Evolutionary conservation across 768 basidiomycete genomes (phyloP).

Genomic region (Naganishia friedmannii): DNA sequence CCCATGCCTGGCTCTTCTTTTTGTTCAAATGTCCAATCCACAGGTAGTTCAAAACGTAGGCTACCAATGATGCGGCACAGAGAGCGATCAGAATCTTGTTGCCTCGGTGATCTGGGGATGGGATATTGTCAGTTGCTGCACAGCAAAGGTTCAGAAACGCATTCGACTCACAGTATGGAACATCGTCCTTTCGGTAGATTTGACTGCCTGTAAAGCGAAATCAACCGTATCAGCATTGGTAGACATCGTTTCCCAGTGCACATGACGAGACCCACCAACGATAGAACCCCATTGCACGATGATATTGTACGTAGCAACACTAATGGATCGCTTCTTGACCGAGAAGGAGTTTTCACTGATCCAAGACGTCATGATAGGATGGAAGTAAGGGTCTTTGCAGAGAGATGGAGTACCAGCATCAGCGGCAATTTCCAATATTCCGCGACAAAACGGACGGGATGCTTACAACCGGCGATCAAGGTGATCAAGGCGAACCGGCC

Average conservation of each 20-base stretch:
- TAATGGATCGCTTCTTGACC: conserved; percentile 30
- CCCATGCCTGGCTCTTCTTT: conserved; percentile 59
- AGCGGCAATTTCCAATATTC: background rate
- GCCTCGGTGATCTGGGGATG: conserved; percentile 56
- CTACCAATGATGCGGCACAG: conserved; percentile 58
- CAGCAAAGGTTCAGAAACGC: background rate
- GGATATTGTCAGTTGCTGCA: background rate
- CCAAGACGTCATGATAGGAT: conserved; percentile 33
- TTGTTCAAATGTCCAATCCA: conserved; percentile 51
- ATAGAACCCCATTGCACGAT: conserved; percentile 59
- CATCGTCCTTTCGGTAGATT: conserved; percentile 56
- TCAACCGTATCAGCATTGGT: background rate
- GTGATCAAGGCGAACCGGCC: conserved; percentile 30
- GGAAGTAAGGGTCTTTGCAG: conserved; percentile 31
- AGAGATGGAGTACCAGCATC: background rate
- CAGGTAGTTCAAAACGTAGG: conserved; percentile 56
- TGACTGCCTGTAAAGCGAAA: conserved; percentile 51
- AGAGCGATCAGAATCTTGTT: conserved; percentile 62
- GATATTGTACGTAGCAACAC: conserved; percentile 60
- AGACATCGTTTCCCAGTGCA: background rate
- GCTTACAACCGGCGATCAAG: conserved; percentile 32
- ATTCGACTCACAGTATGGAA: conserved; percentile 14
- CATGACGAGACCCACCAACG: conserved; percentile 16
- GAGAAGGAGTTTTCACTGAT: conserved; percentile 35
- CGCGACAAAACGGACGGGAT: background rate